Percentiles rank a stretch among this genome's conserved stretches.
phyloP scores from a whole-genome alignment of 2,329 filamentous ascomycete genomes.

The Periglandula ipomoeae region DNA sequence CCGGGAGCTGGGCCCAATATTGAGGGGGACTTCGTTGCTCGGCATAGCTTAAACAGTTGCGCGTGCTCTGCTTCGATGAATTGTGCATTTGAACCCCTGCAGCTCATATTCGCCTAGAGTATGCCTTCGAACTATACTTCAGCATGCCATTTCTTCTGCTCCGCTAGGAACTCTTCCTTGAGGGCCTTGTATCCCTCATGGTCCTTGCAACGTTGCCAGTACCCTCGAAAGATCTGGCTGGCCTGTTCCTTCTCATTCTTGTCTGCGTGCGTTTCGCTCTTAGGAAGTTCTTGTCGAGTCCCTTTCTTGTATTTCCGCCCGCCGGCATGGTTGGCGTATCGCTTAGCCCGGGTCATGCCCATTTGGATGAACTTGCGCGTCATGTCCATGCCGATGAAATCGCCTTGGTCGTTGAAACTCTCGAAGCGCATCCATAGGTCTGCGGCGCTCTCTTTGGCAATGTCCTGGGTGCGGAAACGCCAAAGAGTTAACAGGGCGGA shows the following conservation, averaged over 20 bases:
- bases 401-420: background rate
- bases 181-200: background rate
- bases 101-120: no score
- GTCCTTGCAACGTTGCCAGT: background rate
- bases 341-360: slow-evolving; percentile 1
- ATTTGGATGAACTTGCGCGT: slow-evolving; percentile 1
- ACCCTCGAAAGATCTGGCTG: background rate
- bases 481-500: background rate
- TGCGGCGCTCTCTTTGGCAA: background rate
- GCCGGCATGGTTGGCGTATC: slow-evolving; percentile 2
- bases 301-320: background rate
- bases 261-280: background rate
- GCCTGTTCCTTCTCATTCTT: background rate
- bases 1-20: no score
- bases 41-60: no score
- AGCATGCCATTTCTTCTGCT: background rate
- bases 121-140: no score
- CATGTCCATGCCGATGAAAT: slow-evolving; percentile 3
- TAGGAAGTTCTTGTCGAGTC: background rate
- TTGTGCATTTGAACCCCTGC: no score
- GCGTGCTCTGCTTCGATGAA: no score
- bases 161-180: background rate
- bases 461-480: background rate
- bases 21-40: no score
- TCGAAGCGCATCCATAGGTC: background rate